phyloP scores from a whole-genome alignment of 148 eudicot genomes.

The Amaranthus cruentus region DNA sequence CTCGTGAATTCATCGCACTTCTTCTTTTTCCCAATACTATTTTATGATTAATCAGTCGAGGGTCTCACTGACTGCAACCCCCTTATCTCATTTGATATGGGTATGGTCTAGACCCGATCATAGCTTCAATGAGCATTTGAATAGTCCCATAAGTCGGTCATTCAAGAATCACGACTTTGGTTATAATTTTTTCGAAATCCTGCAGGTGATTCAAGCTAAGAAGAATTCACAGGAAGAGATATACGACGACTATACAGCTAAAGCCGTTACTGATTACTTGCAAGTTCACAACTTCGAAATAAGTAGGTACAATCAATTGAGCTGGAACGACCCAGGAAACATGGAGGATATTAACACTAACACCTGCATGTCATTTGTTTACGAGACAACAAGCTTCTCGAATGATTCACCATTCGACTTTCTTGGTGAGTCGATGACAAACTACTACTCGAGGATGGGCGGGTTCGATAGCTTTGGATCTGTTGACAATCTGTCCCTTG shows the following conservation, averaged over 20 bases:
- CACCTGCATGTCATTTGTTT: conserved; percentile 35
- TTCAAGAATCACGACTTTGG: not conserved
- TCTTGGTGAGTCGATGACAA: conserved; percentile 36
- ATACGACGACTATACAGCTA: conserved; percentile 18
- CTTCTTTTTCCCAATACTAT: not conserved
- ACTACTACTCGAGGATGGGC: conserved; percentile 28
- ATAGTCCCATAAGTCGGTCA: too few species aligned
- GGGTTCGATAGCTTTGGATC: conserved; percentile 37
- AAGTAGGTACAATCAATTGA: conserved; percentile 26
- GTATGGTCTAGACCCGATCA: too few species aligned
- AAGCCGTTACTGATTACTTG: conserved; percentile 25
- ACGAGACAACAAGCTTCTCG: conserved; percentile 41
- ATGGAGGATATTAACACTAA: conserved; percentile 19
- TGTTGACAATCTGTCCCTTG: conserved; percentile 45
- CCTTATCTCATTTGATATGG: too few species aligned
- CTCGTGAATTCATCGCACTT: not conserved
- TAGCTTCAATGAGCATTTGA: too few species aligned
- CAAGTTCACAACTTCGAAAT: conserved; percentile 28
- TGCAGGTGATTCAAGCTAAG: conserved; percentile 62
- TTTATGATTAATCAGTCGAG: not conserved
- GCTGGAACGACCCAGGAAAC: conserved; percentile 29
- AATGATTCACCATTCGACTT: conserved; percentile 52
- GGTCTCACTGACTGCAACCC: too few species aligned
- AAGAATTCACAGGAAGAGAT: conserved; percentile 41
- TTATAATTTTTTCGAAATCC: not conserved